Conservation (phyloP, 2,329 filamentous ascomycete species). For the Fusarium annulatum region DNA sequence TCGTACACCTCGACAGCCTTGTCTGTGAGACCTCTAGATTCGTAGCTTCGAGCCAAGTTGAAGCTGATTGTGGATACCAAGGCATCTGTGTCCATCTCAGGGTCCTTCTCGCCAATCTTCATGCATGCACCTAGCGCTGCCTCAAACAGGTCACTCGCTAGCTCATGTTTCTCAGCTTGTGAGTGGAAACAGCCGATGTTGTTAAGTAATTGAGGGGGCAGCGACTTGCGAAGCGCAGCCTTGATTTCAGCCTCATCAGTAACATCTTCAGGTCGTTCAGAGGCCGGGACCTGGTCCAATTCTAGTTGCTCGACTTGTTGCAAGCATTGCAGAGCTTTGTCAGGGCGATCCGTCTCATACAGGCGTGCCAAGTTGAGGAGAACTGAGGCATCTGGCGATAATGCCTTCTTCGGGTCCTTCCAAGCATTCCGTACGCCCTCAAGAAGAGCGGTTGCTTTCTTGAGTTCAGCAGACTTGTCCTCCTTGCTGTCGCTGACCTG, state of each 20-base stretch:
- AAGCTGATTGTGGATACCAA: slow-evolving; percentile 96
- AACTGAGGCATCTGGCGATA: slow-evolving; percentile 84
- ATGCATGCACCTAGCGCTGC: slow-evolving; percentile 90
- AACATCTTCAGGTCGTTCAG: slow-evolving; percentile 69
- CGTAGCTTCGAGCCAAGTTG: slow-evolving; percentile 93
- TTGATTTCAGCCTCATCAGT: slow-evolving; percentile 69
- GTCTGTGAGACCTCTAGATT: slow-evolving; percentile 82
- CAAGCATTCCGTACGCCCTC: slow-evolving; percentile 87
- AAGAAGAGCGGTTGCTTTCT: slow-evolving; percentile 86
- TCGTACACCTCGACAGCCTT: slow-evolving; percentile 92
- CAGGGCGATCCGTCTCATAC: slow-evolving; percentile 86
- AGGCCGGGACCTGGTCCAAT: slow-evolving; percentile 78
- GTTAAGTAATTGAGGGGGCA: slow-evolving; percentile 92
- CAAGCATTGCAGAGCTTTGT: slow-evolving; percentile 92
- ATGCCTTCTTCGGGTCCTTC: slow-evolving; percentile 91
- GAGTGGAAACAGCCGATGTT: slow-evolving; percentile 98
- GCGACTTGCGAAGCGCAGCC: slow-evolving; percentile 74
- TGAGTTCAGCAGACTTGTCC: slow-evolving; percentile 85
- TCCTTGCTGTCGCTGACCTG: slow-evolving; percentile 80
- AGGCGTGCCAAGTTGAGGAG: slow-evolving; percentile 91
- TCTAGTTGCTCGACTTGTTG: slow-evolving; percentile 93
- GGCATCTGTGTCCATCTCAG: slow-evolving; percentile 85
- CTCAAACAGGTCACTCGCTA: slow-evolving; percentile 89
- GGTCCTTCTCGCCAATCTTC: slow-evolving; percentile 79
- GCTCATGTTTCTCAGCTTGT: slow-evolving; percentile 82